A percentile compares a stretch with the other conserved stretches of the same genome.
Evolutionary conservation across 208 protist genomes (phyloP).

Genomic region (Leishmania braziliensis): DNA sequence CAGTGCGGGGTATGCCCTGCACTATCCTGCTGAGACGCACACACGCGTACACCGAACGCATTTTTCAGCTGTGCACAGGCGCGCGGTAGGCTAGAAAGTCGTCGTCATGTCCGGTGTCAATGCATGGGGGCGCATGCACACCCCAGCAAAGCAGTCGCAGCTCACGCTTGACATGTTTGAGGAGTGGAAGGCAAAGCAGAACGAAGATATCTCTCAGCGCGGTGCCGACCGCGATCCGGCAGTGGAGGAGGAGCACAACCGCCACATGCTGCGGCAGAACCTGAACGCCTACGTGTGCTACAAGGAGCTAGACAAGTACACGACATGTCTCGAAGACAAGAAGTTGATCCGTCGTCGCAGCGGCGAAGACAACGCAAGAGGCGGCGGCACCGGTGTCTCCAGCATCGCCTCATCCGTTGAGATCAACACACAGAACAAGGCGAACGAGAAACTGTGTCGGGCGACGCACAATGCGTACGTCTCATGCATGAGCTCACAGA

Average conservation of each 20-base stretch:
- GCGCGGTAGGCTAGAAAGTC: not conserved
- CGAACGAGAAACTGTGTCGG: conserved; percentile 71
- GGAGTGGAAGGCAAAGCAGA: conserved; percentile 68
- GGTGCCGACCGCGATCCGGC: conserved; percentile 53
- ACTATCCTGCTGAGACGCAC: not conserved
- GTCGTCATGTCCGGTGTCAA: conserved; percentile 30
- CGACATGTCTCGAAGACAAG: conserved; percentile 65
- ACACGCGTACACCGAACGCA: not conserved
- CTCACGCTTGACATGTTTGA: conserved; percentile 70
- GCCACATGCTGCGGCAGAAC: conserved; percentile 79
- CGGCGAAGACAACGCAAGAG: conserved; percentile 8
- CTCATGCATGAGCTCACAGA: conserved; percentile 58
- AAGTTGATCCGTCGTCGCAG: conserved; percentile 48
- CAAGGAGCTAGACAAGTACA: conserved; percentile 78
- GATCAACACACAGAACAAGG: conserved; percentile 74
- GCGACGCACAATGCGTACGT: conserved; percentile 62
- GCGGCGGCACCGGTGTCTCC: conserved; percentile 16
- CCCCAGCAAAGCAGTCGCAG: conserved; percentile 56
- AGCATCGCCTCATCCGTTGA: conserved; percentile 34
- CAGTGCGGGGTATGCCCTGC: not conserved
- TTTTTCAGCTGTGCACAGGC: not conserved
- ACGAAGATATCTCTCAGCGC: conserved; percentile 52
- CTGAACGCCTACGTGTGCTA: conserved; percentile 85
- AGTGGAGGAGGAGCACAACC: conserved; percentile 74
- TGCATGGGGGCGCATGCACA: conserved; percentile 35